A percentile compares a stretch with the other conserved stretches of the same genome.
Evolutionary conservation across 345 rosid species (phyloP).

Genomic region (Cardamine occulta): DNA sequence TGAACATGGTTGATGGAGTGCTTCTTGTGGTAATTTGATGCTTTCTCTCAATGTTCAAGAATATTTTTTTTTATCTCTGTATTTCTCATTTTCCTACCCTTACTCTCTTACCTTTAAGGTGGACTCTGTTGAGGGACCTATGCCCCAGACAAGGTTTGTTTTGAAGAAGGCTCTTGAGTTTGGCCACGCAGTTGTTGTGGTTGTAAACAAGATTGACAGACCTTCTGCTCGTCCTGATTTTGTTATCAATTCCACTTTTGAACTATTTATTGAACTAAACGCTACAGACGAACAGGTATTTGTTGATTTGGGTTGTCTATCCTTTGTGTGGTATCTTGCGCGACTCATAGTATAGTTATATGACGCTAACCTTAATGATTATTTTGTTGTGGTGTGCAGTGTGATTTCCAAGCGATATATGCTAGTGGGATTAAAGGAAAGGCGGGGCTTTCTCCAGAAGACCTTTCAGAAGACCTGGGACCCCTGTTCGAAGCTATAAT

Average conservation of each 20-base stretch:
- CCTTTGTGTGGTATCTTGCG: constrained; percentile 9
- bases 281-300: constrained; percentile 98
- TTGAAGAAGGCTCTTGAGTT: constrained; percentile 96
- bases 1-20: constrained; percentile 99
- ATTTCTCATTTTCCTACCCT: constrained; percentile 10
- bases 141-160: constrained; percentile 98
- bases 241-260: constrained; percentile 95
- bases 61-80: not conserved
- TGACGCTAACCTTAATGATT: too few species aligned
- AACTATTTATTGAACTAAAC: constrained; percentile 90
- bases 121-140: constrained; percentile 99
- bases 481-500: constrained; percentile 87
- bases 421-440: constrained; percentile 94
- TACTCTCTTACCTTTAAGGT: constrained; percentile 51
- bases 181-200: constrained; percentile 95
- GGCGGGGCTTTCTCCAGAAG: constrained; percentile 89
- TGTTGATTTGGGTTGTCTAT: constrained; percentile 12
- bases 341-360: too few species aligned
- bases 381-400: constrained; percentile 52
- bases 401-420: constrained; percentile 96
- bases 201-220: constrained; percentile 95
- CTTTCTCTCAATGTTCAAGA: constrained; percentile 16
- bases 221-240: constrained; percentile 94
- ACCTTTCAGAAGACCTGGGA: constrained; percentile 89
- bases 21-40: constrained; percentile 82